phyloP scores from a whole-genome alignment of 75 land plant species.

The Picea sitchensis region DNA sequence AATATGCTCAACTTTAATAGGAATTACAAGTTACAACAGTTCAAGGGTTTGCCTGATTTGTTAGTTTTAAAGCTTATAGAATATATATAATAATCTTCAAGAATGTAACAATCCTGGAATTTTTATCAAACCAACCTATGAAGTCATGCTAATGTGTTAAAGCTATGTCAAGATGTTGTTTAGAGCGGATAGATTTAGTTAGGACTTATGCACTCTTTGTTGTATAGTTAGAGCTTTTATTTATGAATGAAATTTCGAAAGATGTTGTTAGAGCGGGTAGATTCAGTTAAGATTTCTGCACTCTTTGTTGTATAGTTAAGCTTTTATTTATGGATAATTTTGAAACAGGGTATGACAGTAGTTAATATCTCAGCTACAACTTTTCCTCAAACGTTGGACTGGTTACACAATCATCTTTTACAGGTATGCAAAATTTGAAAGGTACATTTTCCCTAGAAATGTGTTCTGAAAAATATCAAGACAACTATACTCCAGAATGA shows the following conservation, averaged over 20 bases:
- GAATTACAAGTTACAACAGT: too few relatives aligned
- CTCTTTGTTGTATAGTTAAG: neutral
- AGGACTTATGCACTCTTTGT: neutral
- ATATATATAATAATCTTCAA: too few relatives aligned
- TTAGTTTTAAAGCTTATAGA: too few relatives aligned
- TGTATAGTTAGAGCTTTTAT: constrained; percentile 3
- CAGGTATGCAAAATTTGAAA: constrained; percentile 50
- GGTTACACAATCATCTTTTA: constrained; percentile 85
- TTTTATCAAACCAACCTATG: too few relatives aligned
- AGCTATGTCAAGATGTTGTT: neutral
- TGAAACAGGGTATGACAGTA: constrained; percentile 71
- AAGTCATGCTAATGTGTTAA: too few relatives aligned
- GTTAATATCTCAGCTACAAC: constrained; percentile 88
- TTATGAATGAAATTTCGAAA: constrained; percentile 3
- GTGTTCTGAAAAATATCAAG: neutral
- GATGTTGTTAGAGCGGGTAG: neutral
- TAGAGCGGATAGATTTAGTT: neutral
- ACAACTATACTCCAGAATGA: neutral
- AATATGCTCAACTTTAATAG: too few relatives aligned
- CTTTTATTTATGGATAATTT: neutral
- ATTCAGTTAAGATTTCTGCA: neutral
- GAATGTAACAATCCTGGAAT: too few relatives aligned
- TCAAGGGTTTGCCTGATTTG: too few relatives aligned
- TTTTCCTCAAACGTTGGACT: constrained; percentile 95
- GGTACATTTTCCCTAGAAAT: too few relatives aligned